phyloP scores from a whole-genome alignment of 257 asterid genomes.

The Buddleja alternifolia region DNA sequence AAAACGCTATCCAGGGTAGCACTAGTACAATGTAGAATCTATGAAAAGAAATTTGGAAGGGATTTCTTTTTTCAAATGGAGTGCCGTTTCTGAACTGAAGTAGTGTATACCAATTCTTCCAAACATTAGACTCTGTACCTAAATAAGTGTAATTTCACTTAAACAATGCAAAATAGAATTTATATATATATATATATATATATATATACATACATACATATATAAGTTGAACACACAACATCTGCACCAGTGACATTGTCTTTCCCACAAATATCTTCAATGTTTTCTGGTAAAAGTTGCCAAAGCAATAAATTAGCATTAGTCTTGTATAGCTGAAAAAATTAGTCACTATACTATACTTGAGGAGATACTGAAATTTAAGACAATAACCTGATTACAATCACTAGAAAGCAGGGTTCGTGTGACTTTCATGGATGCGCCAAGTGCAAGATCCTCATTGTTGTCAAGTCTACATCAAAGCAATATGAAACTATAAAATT shows the following conservation, averaged over 20 bases:
- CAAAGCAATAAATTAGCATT: conserved; percentile 22
- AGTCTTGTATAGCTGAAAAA: conserved; percentile 7
- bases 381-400: conserved; percentile 64
- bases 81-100: not conserved
- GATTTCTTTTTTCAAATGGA: not conserved
- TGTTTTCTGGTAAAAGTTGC: too few relatives aligned
- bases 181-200: too few relatives aligned
- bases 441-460: too few relatives aligned
- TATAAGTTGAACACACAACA: too few relatives aligned
- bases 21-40: not conserved
- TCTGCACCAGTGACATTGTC: too few relatives aligned
- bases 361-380: conserved; percentile 4
- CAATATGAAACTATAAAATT: too few relatives aligned
- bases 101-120: not conserved
- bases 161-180: not conserved
- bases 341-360: conserved; percentile 5
- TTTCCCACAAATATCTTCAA: too few relatives aligned
- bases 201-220: too few relatives aligned
- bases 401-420: conserved; percentile 54
- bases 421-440: conserved; percentile 53
- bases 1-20: not conserved
- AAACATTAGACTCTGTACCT: not conserved
- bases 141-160: not conserved
- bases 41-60: too few relatives aligned
- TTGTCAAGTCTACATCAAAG: too few relatives aligned